A percentile compares a stretch with the other conserved stretches of the same genome.
These are phyloP conservation scores for Aspergillus brunneoviolaceus DNA, from an alignment of 2,329 filamentous ascomycete species.

Conservation along the genomic window DNA sequence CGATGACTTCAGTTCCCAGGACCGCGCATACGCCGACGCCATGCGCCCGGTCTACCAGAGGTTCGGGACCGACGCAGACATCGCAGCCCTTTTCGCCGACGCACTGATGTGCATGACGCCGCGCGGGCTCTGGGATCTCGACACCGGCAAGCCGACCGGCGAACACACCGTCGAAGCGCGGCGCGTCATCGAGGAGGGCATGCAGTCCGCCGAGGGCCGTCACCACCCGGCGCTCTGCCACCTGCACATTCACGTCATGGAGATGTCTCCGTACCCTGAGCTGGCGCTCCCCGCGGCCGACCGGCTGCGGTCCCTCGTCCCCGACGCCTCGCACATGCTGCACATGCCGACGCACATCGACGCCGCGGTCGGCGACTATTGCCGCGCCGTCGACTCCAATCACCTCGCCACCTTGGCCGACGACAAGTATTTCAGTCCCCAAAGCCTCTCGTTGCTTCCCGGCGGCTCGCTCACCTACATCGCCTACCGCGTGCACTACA, in stretches of 20 bases:
- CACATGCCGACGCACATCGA: constrained; percentile 79
- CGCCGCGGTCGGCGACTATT: constrained; percentile 70
- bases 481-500: constrained; percentile 17
- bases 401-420: constrained; percentile 64
- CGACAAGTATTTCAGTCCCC: constrained; percentile 59
- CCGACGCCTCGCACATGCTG: constrained; percentile 66
- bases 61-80: constrained; percentile 58
- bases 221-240: constrained; percentile 69
- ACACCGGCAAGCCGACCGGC: constrained; percentile 56
- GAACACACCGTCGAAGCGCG: constrained; percentile 59
- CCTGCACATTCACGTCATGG: constrained; percentile 72
- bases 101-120: constrained; percentile 64
- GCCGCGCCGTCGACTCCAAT: constrained; percentile 64
- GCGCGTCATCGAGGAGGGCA: constrained; percentile 55
- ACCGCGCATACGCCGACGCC: constrained; percentile 58
- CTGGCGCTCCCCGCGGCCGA: constrained; percentile 60
- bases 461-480: constrained; percentile 66
- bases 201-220: constrained; percentile 40
- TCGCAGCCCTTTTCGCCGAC: constrained; percentile 61
- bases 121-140: constrained; percentile 61
- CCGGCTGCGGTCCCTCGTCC: constrained; percentile 60
- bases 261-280: constrained; percentile 69
- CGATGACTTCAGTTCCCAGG: constrained; percentile 53
- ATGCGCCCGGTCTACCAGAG: constrained; percentile 55
- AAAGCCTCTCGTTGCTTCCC: neutral